These are phyloP conservation scores for Tephrocybe rancida DNA, from an alignment of 768 basidiomycete genomes.

Conservation along the genomic window DNA sequence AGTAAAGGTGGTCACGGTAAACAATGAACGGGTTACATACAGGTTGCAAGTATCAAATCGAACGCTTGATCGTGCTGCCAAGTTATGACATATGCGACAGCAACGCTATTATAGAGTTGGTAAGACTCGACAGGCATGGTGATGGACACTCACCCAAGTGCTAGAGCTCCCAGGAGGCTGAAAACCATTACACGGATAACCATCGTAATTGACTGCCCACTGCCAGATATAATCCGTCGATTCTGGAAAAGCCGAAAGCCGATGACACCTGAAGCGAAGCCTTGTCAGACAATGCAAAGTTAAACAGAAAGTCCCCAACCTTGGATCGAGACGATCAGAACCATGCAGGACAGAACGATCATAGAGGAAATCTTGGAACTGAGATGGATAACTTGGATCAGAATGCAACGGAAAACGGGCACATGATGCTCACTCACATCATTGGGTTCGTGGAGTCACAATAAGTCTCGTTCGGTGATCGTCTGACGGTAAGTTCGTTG, in stretches of 20 bases:
- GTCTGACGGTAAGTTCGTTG: slow-evolving; percentile 22
- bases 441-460: slow-evolving; percentile 25
- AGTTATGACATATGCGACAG: slow-evolving; percentile 23
- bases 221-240: slow-evolving; percentile 11
- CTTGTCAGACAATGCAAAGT: neutral
- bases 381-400: neutral
- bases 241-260: slow-evolving; percentile 26
- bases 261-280: slow-evolving; percentile 20
- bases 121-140: neutral
- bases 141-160: slow-evolving; percentile 22
- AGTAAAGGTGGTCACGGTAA: neutral
- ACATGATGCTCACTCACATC: slow-evolving; percentile 15
- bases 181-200: slow-evolving; percentile 31
- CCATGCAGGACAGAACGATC: slow-evolving; percentile 21
- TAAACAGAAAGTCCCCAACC: slow-evolving; percentile 10
- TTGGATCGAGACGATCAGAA: slow-evolving; percentile 23
- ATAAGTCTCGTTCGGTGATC: slow-evolving; percentile 30
- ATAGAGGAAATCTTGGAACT: slow-evolving; percentile 30
- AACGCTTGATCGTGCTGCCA: slow-evolving; percentile 22
- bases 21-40: slow-evolving; percentile 10
- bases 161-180: slow-evolving; percentile 26
- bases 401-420: neutral
- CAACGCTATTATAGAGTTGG: slow-evolving; percentile 13
- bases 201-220: slow-evolving; percentile 23
- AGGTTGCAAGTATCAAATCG: slow-evolving; percentile 25